Conservation (phyloP, 2,329 filamentous ascomycete genomes). For the Tolypocladium amazonense region DNA sequence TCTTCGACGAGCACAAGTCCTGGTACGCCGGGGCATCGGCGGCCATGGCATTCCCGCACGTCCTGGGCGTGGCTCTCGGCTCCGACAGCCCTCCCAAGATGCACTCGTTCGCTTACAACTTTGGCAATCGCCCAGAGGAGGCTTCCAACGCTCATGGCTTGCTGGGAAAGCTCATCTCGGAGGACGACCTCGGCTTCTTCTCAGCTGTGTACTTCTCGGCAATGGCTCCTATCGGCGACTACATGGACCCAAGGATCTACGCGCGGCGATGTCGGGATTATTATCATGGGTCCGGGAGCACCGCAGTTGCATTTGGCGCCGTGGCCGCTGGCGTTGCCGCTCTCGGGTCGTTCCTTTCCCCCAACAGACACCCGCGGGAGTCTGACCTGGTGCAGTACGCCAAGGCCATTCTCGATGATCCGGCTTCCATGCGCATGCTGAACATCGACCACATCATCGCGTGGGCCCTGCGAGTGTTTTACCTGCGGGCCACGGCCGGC, state of each 20-base stretch:
- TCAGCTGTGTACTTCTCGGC: conserved; percentile 9
- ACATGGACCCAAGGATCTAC: conserved; percentile 6
- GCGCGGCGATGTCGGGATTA: conserved; percentile 8
- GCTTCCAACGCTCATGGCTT: conserved; percentile 3
- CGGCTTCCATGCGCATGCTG: conserved; percentile 9
- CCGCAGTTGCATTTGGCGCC: conserved; percentile 8
- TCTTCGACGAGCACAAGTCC: conserved; percentile 10
- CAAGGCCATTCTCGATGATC: conserved; percentile 12
- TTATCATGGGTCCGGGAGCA: conserved; percentile 5
- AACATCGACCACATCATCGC: conserved; percentile 10
- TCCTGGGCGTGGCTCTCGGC: conserved; percentile 7
- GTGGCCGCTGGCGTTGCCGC: conserved; percentile 11
- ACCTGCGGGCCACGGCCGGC: conserved; percentile 10
- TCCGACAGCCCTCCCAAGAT: conserved; percentile 9
- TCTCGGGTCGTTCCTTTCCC: conserved; percentile 12
- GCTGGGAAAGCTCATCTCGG: conserved; percentile 9
- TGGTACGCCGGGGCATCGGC: conserved; percentile 10
- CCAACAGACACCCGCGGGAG: conserved; percentile 8
- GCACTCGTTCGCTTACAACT: conserved; percentile 11
- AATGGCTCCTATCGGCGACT: conserved; percentile 8
- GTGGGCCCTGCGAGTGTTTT: conserved; percentile 9
- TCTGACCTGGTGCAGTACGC: conserved; percentile 10
- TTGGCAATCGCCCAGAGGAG: conserved; percentile 12
- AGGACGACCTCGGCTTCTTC: conserved; percentile 8
- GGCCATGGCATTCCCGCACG: conserved; percentile 11